Evolutionary conservation across 179 eudicot genomes (phyloP).

Genomic region (Drosera spatulata): DNA sequence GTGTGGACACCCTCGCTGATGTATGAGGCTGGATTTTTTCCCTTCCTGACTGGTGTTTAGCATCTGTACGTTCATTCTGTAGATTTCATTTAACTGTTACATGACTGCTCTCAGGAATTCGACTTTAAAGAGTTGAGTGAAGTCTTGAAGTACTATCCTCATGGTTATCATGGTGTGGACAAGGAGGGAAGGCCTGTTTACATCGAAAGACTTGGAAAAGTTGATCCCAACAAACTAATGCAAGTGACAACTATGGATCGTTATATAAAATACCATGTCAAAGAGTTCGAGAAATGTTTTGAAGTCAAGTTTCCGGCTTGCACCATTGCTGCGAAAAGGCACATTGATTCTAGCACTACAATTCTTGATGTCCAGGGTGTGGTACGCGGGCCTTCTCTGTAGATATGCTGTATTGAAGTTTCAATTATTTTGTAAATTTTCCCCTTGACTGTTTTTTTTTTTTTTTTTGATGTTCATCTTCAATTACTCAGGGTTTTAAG

Average conservation of each 20-base stretch:
- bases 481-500: slow-evolving; percentile 56
- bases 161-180: slow-evolving; percentile 94
- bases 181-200: slow-evolving; percentile 90
- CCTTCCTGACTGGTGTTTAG: too few species aligned
- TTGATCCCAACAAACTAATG: slow-evolving; percentile 91
- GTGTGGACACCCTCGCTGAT: slow-evolving; percentile 64
- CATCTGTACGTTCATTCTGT: background rate
- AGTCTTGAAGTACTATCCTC: slow-evolving; percentile 84
- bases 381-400: slow-evolving; percentile 34
- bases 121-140: slow-evolving; percentile 79
- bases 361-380: slow-evolving; percentile 97
- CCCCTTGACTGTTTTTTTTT: background rate
- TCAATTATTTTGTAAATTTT: background rate
- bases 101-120: slow-evolving; percentile 52
- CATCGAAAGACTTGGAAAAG: slow-evolving; percentile 87
- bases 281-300: slow-evolving; percentile 79
- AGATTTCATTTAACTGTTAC: background rate
- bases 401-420: background rate
- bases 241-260: slow-evolving; percentile 96
- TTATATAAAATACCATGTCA: slow-evolving; percentile 79
- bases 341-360: slow-evolving; percentile 89
- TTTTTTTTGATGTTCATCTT: background rate
- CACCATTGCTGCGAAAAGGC: slow-evolving; percentile 86
- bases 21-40: slow-evolving; percentile 17
- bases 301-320: slow-evolving; percentile 86